These are phyloP conservation scores for Rutstroemia sydowiana DNA, from an alignment of 2,329 filamentous ascomycete genomes.

Conservation along the genomic window DNA sequence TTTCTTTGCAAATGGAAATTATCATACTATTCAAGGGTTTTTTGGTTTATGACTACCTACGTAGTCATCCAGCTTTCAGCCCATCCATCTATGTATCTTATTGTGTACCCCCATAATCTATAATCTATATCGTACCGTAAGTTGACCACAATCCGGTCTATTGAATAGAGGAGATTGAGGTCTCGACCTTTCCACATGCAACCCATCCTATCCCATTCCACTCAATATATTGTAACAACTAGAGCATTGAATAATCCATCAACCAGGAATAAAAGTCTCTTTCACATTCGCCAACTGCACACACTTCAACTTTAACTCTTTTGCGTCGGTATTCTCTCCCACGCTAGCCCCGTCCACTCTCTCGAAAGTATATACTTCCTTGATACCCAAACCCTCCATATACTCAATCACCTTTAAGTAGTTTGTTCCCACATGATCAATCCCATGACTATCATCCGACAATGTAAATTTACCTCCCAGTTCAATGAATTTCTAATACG, in stretches of 20 bases:
- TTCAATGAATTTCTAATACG: slow-evolving; percentile 49
- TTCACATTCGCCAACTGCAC: slow-evolving; percentile 18
- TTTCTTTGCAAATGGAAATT: no score
- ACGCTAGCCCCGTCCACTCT: background rate
- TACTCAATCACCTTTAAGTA: slow-evolving; percentile 66
- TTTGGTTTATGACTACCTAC: no score
- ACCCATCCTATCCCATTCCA: no score
- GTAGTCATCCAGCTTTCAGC: no score
- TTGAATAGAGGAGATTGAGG: no score
- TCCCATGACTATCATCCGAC: slow-evolving; percentile 90
- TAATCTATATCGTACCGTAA: no score
- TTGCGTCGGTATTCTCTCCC: background rate
- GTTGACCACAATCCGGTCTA: no score
- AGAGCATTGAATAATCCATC: background rate
- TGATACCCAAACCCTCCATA: slow-evolving; percentile 57
- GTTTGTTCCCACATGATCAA: slow-evolving; percentile 80
- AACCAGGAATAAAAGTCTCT: slow-evolving; percentile 16
- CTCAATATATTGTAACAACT: no score
- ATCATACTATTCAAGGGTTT: no score
- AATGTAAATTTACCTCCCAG: slow-evolving; percentile 79
- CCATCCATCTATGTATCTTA: no score
- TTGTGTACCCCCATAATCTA: no score
- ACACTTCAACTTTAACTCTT: slow-evolving; percentile 8
- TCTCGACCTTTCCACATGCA: no score
- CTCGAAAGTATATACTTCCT: slow-evolving; percentile 41